Evolutionary conservation across 257 asterid species (phyloP).

Genomic region (Solanum peruvianum): DNA sequence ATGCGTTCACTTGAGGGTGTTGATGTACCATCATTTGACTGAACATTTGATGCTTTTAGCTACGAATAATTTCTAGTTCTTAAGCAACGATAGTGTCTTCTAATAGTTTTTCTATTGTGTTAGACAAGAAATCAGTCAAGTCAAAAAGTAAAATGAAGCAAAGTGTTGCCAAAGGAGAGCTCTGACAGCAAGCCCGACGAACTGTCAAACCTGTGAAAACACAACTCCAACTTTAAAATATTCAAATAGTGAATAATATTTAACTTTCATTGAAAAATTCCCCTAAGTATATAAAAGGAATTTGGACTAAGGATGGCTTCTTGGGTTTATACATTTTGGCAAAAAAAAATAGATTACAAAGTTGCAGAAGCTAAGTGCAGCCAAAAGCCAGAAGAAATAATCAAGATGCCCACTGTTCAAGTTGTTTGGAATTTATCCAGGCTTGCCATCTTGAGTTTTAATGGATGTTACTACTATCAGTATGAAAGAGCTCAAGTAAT

Average conservation of each 20-base stretch:
- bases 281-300: neutral
- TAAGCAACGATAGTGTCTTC: no score
- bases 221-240: neutral
- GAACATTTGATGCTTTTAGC: no score
- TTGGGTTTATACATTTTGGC: slow-evolving; percentile 62
- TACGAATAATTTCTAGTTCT: no score
- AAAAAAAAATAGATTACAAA: slow-evolving; percentile 43
- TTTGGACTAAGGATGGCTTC: slow-evolving; percentile 30
- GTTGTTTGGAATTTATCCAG: slow-evolving; percentile 86
- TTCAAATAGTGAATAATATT: no score
- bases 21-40: no score
- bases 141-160: no score
- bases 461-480: slow-evolving; percentile 52
- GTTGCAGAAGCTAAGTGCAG: slow-evolving; percentile 60
- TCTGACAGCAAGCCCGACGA: no score
- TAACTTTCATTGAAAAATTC: neutral
- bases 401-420: slow-evolving; percentile 76
- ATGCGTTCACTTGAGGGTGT: no score
- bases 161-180: no score
- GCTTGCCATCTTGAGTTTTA: slow-evolving; percentile 49
- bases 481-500: slow-evolving; percentile 65
- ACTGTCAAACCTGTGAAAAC: no score
- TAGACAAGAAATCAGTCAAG: no score
- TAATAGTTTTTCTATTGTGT: no score
- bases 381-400: slow-evolving; percentile 72